Percentiles rank a stretch among this genome's conserved stretches.
Evolutionary conservation across 495 filamentous ascomycete species (phyloP).

Genomic region (Pseudevernia furfuracea): DNA sequence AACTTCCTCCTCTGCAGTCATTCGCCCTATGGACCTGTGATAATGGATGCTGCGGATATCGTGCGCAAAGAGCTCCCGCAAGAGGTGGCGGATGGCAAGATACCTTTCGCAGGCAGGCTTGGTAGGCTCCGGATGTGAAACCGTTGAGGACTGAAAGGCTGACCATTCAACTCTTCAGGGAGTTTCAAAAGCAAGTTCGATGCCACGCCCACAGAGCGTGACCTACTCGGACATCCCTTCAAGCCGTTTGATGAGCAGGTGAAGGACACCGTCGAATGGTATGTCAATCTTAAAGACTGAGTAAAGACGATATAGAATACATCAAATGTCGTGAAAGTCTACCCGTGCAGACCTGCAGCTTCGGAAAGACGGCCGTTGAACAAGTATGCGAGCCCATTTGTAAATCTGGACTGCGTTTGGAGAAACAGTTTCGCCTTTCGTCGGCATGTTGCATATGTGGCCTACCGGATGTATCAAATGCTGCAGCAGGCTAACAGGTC

Average conservation of each 20-base stretch:
- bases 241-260: constrained; percentile 9
- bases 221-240: constrained; percentile 15
- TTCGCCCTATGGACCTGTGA: constrained; percentile 1
- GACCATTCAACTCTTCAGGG: background rate
- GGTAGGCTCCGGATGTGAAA: background rate
- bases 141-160: background rate
- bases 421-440: too few relatives aligned
- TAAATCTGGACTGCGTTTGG: too few relatives aligned
- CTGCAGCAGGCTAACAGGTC: too few relatives aligned
- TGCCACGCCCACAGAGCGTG: constrained; percentile 5
- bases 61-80: constrained; percentile 8
- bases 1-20: constrained; percentile 18
- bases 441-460: too few relatives aligned
- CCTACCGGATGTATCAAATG: too few relatives aligned
- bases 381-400: too few relatives aligned
- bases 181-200: constrained; percentile 15
- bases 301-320: too few relatives aligned
- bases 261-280: constrained; percentile 13
- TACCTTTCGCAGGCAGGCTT: constrained; percentile 12
- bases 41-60: constrained; percentile 10
- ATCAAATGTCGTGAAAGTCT: too few relatives aligned
- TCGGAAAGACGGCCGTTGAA: too few relatives aligned
- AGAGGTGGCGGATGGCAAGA: constrained; percentile 12
- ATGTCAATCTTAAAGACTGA: constrained; percentile 4
- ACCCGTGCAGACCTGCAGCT: too few relatives aligned